Evolutionary conservation across 257 asterid genomes (phyloP).

Genomic region (Nicotiana paniculata): DNA sequence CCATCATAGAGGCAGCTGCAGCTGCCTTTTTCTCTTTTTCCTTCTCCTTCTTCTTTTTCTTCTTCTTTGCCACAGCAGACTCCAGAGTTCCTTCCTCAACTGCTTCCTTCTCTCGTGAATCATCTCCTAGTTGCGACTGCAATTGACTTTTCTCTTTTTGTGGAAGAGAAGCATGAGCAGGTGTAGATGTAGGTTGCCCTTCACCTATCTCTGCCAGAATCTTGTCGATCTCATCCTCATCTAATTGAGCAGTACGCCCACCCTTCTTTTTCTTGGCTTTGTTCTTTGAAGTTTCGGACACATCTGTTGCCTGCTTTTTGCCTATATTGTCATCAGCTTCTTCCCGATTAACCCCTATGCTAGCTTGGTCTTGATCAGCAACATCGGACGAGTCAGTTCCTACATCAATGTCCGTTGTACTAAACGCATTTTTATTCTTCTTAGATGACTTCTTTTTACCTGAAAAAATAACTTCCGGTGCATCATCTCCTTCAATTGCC

Average conservation of each 20-base stretch:
- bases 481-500: slow-evolving; percentile 40
- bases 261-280: slow-evolving; percentile 86
- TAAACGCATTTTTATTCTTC: slow-evolving; percentile 34
- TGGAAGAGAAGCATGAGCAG: slow-evolving; percentile 17
- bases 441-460: slow-evolving; percentile 85
- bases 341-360: not conserved
- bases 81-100: slow-evolving; percentile 60
- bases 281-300: slow-evolving; percentile 49
- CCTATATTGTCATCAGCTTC: slow-evolving; percentile 6
- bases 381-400: slow-evolving; percentile 17
- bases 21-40: slow-evolving; percentile 50
- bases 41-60: slow-evolving; percentile 70
- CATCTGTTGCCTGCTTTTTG: slow-evolving; percentile 24
- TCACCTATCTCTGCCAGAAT: slow-evolving; percentile 83
- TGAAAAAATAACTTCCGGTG: slow-evolving; percentile 37
- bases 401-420: slow-evolving; percentile 26
- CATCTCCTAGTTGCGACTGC: slow-evolving; percentile 32
- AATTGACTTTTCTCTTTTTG: slow-evolving; percentile 32
- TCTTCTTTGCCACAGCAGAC: slow-evolving; percentile 69
- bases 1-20: slow-evolving; percentile 39
- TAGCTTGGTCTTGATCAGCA: slow-evolving; percentile 16
- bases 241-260: slow-evolving; percentile 63
- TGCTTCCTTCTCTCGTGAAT: slow-evolving; percentile 31
- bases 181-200: slow-evolving; percentile 35
- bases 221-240: slow-evolving; percentile 60